phyloP scores from a whole-genome alignment of 2,329 filamentous ascomycete genomes.

The Blastomyces gilchristii region DNA sequence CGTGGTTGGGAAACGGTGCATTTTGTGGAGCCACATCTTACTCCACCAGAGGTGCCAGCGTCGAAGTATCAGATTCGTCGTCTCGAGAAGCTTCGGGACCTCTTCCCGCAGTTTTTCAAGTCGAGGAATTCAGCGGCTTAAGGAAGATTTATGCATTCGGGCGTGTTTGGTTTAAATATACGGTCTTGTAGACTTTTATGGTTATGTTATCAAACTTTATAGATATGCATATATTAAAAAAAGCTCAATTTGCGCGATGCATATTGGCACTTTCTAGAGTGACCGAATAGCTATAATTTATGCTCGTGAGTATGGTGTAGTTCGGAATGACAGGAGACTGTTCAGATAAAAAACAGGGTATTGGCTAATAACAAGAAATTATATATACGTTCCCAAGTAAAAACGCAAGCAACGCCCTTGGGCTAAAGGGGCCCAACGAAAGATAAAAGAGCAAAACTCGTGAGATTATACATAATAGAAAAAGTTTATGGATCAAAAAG shows the following conservation, averaged over 20 bases:
- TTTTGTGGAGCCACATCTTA: constrained; percentile 66
- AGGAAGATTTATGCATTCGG: background rate
- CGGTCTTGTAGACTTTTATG: background rate
- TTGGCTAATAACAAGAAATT: background rate
- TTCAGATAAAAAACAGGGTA: background rate
- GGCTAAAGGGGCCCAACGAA: background rate
- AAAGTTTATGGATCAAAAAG: background rate
- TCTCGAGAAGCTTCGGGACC: constrained; percentile 61
- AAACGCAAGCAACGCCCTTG: background rate
- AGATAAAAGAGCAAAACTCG: background rate
- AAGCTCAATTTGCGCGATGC: background rate
- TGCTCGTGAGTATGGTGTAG: background rate
- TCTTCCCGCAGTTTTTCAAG: constrained; percentile 84
- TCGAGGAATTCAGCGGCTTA: constrained; percentile 10
- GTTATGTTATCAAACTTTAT: background rate
- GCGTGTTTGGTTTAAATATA: background rate
- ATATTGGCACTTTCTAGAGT: background rate
- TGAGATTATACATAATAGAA: background rate
- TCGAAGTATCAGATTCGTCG: constrained; percentile 65
- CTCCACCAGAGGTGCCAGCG: constrained; percentile 52
- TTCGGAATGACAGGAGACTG: background rate
- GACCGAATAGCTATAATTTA: background rate
- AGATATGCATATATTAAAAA: background rate
- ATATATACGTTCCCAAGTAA: background rate
- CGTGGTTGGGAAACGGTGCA: constrained; percentile 83